A percentile compares a stretch with the other conserved stretches of the same genome.
These are phyloP conservation scores for Colletotrichum tropicicola DNA, from an alignment of 2,329 filamentous ascomycete species.

Conservation along the genomic window DNA sequence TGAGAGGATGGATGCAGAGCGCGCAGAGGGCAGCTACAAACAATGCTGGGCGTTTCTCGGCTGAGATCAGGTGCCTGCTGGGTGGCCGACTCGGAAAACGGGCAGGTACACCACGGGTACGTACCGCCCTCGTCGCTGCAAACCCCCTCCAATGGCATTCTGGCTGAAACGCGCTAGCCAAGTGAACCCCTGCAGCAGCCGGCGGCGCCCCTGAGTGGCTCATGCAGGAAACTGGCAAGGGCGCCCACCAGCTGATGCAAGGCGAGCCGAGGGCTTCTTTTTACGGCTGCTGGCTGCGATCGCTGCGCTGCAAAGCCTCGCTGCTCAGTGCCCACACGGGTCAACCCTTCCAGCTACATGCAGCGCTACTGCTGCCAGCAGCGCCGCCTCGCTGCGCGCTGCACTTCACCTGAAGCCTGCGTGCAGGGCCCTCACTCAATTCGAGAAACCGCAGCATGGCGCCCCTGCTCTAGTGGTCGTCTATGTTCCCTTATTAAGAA, in stretches of 20 bases:
- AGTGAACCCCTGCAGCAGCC: constrained; percentile 20
- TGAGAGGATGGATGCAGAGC: neutral
- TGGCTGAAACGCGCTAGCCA: constrained; percentile 24
- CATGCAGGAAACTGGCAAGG: neutral
- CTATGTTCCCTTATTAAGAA: constrained; percentile 3
- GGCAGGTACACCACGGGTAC: neutral
- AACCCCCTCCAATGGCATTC: constrained; percentile 19
- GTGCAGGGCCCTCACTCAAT: constrained; percentile 6
- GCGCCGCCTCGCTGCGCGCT: neutral
- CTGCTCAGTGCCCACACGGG: no score
- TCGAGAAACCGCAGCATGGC: neutral
- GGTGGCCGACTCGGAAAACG: neutral
- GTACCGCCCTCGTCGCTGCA: neutral
- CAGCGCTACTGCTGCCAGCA: neutral
- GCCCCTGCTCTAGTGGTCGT: constrained; percentile 3
- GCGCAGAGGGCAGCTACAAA: neutral
- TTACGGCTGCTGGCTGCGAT: neutral
- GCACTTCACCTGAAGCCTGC: constrained; percentile 11
- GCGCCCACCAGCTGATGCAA: constrained; percentile 1
- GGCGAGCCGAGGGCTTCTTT: neutral
- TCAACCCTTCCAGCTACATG: no score
- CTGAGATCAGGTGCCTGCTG: neutral
- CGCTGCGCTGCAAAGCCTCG: neutral
- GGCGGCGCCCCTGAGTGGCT: constrained; percentile 18
- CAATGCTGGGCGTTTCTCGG: constrained; percentile 10